Conservation (phyloP, 2,329 filamentous ascomycete species). For the Aspergillus nomiae region DNA sequence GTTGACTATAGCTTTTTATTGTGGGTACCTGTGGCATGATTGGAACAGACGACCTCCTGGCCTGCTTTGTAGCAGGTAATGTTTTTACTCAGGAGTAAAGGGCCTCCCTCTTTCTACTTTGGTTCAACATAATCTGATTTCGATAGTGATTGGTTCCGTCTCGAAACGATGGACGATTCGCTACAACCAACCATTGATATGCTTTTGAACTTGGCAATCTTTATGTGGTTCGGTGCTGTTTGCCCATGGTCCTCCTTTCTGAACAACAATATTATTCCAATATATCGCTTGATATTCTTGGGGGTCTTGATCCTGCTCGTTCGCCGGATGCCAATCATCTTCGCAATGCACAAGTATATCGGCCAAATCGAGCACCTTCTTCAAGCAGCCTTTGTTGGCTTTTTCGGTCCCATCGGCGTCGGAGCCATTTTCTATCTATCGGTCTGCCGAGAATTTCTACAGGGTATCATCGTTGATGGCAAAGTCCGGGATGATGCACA, state of each 20-base stretch:
- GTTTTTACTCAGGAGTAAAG: constrained; percentile 79
- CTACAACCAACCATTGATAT: constrained; percentile 95
- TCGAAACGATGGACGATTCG: constrained; percentile 85
- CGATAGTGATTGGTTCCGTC: constrained; percentile 77
- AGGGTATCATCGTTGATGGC: constrained; percentile 59
- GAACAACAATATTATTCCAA: constrained; percentile 68
- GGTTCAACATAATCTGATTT: constrained; percentile 15
- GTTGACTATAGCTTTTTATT: constrained; percentile 66
- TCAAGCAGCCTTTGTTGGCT: constrained; percentile 84
- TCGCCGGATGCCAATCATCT: constrained; percentile 74
- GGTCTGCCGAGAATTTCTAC: constrained; percentile 74
- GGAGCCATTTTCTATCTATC: constrained; percentile 90
- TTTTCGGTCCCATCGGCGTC: constrained; percentile 91
- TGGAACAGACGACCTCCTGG: constrained; percentile 85
- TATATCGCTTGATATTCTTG: constrained; percentile 71
- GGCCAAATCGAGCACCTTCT: constrained; percentile 73
- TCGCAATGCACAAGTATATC: constrained; percentile 72
- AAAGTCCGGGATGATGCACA: constrained; percentile 65
- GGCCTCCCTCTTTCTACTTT: background rate
- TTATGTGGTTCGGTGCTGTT: constrained; percentile 87
- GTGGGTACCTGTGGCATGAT: constrained; percentile 84
- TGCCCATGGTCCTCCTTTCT: constrained; percentile 77
- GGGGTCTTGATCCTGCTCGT: constrained; percentile 76
- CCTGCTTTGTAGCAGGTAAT: constrained; percentile 91
- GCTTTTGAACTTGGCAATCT: constrained; percentile 85